A percentile compares a stretch with the other conserved stretches of the same genome.
phyloP scores from a whole-genome alignment of 805 yeast genomes.

The Metschnikowia peoriensis region DNA sequence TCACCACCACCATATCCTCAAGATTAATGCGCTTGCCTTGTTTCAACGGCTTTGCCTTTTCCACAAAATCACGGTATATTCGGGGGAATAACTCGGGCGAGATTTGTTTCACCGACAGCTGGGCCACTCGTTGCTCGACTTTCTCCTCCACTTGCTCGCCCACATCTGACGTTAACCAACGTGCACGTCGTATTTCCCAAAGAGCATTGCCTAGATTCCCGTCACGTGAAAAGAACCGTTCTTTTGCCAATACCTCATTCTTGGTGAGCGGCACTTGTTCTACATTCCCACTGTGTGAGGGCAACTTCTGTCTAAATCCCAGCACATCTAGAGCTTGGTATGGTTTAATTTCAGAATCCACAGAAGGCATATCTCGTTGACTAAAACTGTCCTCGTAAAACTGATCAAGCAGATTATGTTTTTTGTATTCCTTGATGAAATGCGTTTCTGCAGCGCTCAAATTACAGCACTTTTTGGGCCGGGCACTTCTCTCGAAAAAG shows the following conservation, averaged over 20 bases:
- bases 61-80: constrained; percentile 68
- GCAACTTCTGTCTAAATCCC: background rate
- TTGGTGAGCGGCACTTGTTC: too few species aligned
- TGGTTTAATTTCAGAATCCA: background rate
- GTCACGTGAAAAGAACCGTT: background rate
- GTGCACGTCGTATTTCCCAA: constrained; percentile 67
- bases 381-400: background rate
- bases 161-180: constrained; percentile 57
- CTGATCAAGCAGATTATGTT: constrained; percentile 31
- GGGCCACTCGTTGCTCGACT: constrained; percentile 11
- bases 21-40: constrained; percentile 63
- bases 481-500: constrained; percentile 25
- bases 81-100: constrained; percentile 53
- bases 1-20: constrained; percentile 64
- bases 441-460: constrained; percentile 27
- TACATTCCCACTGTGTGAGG: too few species aligned
- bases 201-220: constrained; percentile 50
- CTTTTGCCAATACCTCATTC: background rate
- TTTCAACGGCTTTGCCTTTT: constrained; percentile 65
- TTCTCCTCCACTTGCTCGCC: constrained; percentile 20
- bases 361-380: background rate
- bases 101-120: constrained; percentile 31
- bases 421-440: constrained; percentile 33
- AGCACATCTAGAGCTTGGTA: constrained; percentile 4
- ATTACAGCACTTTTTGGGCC: constrained; percentile 16